Percentiles rank a stretch among this genome's conserved stretches.
These are phyloP conservation scores for Lophiotrema nucula DNA, from an alignment of 495 filamentous ascomycete species.

Conservation along the genomic window DNA sequence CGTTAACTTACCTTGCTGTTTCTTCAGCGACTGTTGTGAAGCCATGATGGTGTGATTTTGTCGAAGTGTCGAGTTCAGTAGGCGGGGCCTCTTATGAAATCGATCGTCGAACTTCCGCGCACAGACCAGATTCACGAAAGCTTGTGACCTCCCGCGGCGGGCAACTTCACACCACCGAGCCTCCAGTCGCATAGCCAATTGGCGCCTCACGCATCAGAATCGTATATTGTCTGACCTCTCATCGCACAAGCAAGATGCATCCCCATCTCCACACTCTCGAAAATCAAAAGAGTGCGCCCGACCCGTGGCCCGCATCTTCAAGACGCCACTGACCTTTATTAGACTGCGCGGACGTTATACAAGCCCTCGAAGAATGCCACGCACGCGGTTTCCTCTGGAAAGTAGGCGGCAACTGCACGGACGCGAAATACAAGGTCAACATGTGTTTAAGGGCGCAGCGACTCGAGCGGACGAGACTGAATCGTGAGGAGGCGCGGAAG, in stretches of 20 bases:
- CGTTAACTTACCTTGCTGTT: slow-evolving; percentile 66
- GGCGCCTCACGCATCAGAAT: too few relatives aligned
- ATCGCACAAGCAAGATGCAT: slow-evolving; percentile 84
- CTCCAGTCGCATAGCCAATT: too few relatives aligned
- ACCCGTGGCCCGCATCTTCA: slow-evolving; percentile 2
- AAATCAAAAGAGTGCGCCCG: slow-evolving; percentile 71
- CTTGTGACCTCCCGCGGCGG: slow-evolving; percentile 20
- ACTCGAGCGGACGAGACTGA: slow-evolving; percentile 68
- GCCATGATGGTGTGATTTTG: slow-evolving; percentile 8
- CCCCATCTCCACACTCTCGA: slow-evolving; percentile 92
- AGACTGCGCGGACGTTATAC: slow-evolving; percentile 95
- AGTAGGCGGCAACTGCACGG: slow-evolving; percentile 83
- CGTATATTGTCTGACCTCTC: too few relatives aligned
- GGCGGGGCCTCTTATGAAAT: too few relatives aligned
- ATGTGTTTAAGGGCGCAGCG: slow-evolving; percentile 78
- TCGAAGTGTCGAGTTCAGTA: not conserved
- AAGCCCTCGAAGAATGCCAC: slow-evolving; percentile 91
- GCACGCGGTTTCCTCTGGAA: slow-evolving; percentile 88
- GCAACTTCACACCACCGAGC: slow-evolving; percentile 1
- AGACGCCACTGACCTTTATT: not conserved
- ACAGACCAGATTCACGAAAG: slow-evolving; percentile 24
- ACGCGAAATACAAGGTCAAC: slow-evolving; percentile 76
- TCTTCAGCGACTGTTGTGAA: slow-evolving; percentile 34
- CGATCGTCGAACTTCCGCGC: slow-evolving; percentile 4
- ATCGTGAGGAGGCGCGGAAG: slow-evolving; percentile 68